A percentile compares a stretch with the other conserved stretches of the same genome.
Conservation (phyloP, 1,284 basidiomycete genomes). For the Chiua sp. region DNA sequence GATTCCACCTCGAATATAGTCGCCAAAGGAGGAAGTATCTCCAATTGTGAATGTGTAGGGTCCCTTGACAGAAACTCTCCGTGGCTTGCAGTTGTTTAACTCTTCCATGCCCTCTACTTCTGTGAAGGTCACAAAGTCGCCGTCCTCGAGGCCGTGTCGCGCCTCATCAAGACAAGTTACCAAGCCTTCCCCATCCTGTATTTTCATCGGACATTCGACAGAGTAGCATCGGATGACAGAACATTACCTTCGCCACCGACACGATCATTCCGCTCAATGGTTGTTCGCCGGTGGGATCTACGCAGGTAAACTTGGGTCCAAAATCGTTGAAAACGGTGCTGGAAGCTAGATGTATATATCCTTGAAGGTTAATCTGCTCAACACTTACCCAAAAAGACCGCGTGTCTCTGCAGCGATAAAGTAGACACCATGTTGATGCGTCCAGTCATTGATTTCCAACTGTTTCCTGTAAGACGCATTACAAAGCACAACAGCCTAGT, state of each 20-base stretch:
- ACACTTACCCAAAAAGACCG: slow-evolving; percentile 89
- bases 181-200: slow-evolving; percentile 83
- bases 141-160: slow-evolving; percentile 97
- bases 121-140: slow-evolving; percentile 97
- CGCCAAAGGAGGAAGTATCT: slow-evolving; percentile 79
- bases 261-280: slow-evolving; percentile 96
- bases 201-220: slow-evolving; percentile 7
- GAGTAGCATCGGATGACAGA: slow-evolving; percentile 5
- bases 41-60: slow-evolving; percentile 97
- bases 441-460: slow-evolving; percentile 95
- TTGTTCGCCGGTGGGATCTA: slow-evolving; percentile 96
- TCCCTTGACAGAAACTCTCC: slow-evolving; percentile 93
- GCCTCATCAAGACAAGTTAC: slow-evolving; percentile 98
- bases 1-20: slow-evolving; percentile 91
- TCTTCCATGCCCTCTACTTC: slow-evolving; percentile 97
- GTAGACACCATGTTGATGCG: slow-evolving; percentile 86
- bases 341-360: slow-evolving; percentile 26
- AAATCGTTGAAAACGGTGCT: slow-evolving; percentile 98
- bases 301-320: slow-evolving; percentile 92
- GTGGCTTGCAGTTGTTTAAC: slow-evolving; percentile 90
- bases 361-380: not conserved
- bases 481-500: slow-evolving; percentile 90
- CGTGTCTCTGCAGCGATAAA: slow-evolving; percentile 94
- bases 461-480: slow-evolving; percentile 83
- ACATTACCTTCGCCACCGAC: slow-evolving; percentile 77